Base-by-base conservation (phyloP, 305 asterid species). In the Petunia hybrid region DNA sequence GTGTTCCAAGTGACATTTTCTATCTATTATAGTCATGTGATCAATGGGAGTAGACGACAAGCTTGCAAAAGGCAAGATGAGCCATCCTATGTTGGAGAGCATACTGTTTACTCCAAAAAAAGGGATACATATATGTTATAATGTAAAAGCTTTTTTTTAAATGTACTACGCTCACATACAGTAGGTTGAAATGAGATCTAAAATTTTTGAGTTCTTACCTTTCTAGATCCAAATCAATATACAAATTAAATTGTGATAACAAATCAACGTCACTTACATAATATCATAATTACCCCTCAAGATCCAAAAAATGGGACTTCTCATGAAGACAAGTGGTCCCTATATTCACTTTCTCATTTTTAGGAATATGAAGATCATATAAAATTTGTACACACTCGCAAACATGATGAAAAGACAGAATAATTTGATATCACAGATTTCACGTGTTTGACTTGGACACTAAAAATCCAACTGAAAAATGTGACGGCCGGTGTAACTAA, bases 321-420 rank as follows among this genome's bases (percentile, higher is more conserved):
- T 51, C 36, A 73, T 35, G 46, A 63, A 13, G 63, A 73, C 63
- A 51, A 36, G 78, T 51, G 78, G 31, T 35, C 46, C 46, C 78
- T 73, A 48, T 73, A 36, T 71, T 71, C 45, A 51, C 63, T 73
- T 73, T 73, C 31, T 12, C 46, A 36, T 36, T 51, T 5, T 12
- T 51, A 51, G 63, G 43, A 22, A 16, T 68, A 43, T 16, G 40
- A 16, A 16, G 8, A 22, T 13, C 31, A 5, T 1, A 10, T 9
- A 31, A 70, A 46, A 70, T 9, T 9, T 46, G 31, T 22, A 4
- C 2, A 70, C 77, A 22, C 57, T 31, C 60, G 46, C 5, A 46
- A 4, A 70, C 42, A 31, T 46, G 42, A 70, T 70, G 10, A 69
- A 70, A 70, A 36, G 14, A 22, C 4, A 22, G 8, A 8, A 43